A percentile compares a stretch with the other conserved stretches of the same genome.
phyloP scores from a whole-genome alignment of 257 asterid species.

The Ilex aquifolium region DNA sequence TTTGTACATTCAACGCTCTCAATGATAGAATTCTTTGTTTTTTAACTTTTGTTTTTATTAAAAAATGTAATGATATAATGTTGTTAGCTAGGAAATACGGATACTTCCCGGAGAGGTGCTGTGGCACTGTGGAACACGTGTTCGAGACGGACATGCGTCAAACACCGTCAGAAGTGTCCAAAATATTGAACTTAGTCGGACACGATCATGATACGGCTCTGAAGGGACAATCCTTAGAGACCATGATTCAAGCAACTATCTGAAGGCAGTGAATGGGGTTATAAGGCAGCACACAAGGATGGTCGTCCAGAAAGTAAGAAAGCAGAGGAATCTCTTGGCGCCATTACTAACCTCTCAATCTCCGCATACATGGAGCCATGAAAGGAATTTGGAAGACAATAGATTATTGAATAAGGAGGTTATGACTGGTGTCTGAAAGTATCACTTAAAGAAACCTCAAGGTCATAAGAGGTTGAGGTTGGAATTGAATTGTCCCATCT shows the following conservation, averaged over 20 bases:
- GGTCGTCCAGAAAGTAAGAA: conserved; percentile 32
- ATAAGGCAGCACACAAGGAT: conserved; percentile 40
- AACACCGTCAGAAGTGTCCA: too few species aligned
- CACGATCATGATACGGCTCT: conserved; percentile 37
- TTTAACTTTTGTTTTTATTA: too few species aligned
- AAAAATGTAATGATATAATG: too few species aligned
- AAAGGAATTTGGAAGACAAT: conserved; percentile 24
- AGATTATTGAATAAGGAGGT: conserved; percentile 25
- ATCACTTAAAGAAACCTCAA: neutral
- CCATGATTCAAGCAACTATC: conserved; percentile 82
- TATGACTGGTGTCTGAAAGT: conserved; percentile 35
- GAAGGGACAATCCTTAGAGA: conserved; percentile 78
- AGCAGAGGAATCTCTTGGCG: conserved; percentile 59
- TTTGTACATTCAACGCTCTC: too few species aligned
- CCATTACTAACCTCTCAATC: conserved; percentile 62
- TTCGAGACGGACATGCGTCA: too few species aligned
- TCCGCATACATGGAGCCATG: conserved; percentile 69
- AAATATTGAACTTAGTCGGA: too few species aligned
- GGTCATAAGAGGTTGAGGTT: too few species aligned
- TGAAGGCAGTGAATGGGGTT: conserved; percentile 59
- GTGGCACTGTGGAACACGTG: too few species aligned
- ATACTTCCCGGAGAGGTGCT: too few species aligned
- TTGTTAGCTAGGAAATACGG: too few species aligned
- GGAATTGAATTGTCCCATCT: too few species aligned
- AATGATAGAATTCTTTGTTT: too few species aligned